phyloP scores from a whole-genome alignment of 2,329 filamentous ascomycete species.

The Trichophyton benhamiae region DNA sequence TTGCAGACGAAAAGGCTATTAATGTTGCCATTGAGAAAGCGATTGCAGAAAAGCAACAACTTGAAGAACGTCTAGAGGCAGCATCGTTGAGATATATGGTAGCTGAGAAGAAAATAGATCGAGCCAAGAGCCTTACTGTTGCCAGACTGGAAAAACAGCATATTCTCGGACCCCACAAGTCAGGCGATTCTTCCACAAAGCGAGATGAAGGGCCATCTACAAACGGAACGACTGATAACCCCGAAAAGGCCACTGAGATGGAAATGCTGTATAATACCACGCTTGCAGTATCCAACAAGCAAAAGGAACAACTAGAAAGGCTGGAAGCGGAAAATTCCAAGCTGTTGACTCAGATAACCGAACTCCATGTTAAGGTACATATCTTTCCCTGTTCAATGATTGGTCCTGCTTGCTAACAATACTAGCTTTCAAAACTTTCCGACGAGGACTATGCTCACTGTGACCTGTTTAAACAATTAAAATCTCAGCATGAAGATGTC shows the following conservation, averaged over 20 bases:
- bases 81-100: slow-evolving; percentile 87
- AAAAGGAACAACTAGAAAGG: slow-evolving; percentile 76
- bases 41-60: slow-evolving; percentile 64
- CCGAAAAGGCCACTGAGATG: slow-evolving; percentile 50
- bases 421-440: slow-evolving; percentile 55
- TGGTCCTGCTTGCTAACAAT: background rate
- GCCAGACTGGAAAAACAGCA: slow-evolving; percentile 87
- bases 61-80: slow-evolving; percentile 75
- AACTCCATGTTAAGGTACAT: slow-evolving; percentile 48
- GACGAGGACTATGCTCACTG: slow-evolving; percentile 92
- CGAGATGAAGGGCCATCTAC: slow-evolving; percentile 40
- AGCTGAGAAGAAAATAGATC: slow-evolving; percentile 87
- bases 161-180: slow-evolving; percentile 48
- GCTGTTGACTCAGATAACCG: slow-evolving; percentile 66
- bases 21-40: slow-evolving; percentile 64
- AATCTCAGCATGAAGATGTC: slow-evolving; percentile 79
- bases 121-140: slow-evolving; percentile 75
- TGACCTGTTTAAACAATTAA: slow-evolving; percentile 85
- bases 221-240: slow-evolving; percentile 37
- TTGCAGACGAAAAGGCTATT: slow-evolving; percentile 73
- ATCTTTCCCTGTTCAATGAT: background rate
- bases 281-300: slow-evolving; percentile 61
- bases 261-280: slow-evolving; percentile 68
- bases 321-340: slow-evolving; percentile 64
- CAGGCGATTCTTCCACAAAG: slow-evolving; percentile 36